phyloP scores from a whole-genome alignment of 306 rosid genomes.

The Quercus bicolor region DNA sequence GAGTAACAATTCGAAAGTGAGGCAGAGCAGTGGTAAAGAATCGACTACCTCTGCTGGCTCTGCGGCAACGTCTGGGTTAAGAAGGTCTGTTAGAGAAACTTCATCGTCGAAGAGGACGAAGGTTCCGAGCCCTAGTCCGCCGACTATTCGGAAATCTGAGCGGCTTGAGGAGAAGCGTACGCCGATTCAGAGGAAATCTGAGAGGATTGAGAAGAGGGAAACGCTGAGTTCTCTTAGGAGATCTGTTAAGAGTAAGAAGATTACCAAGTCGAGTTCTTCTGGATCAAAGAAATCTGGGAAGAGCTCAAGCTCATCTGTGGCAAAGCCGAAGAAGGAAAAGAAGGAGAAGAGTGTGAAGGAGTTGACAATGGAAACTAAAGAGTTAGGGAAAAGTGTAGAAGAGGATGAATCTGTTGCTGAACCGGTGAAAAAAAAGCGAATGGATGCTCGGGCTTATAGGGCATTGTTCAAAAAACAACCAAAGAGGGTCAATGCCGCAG shows the following conservation, averaged over 20 bases:
- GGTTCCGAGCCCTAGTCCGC: constrained; percentile 25
- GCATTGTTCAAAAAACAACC: constrained; percentile 21
- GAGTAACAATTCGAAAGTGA: constrained; percentile 28
- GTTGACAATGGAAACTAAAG: constrained; percentile 38
- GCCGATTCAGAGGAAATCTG: constrained; percentile 32
- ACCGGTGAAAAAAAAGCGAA: constrained; percentile 28
- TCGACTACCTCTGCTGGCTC: constrained; percentile 24
- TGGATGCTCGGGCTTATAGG: constrained; percentile 44
- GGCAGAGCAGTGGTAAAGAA: constrained; percentile 31
- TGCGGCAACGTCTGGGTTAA: constrained; percentile 37
- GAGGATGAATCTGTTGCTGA: constrained; percentile 10
- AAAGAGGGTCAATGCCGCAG: constrained; percentile 25
- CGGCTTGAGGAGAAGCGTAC: constrained; percentile 34
- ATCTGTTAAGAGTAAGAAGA: constrained; percentile 46
- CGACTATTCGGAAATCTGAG: constrained; percentile 41
- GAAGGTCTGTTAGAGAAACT: constrained; percentile 54
- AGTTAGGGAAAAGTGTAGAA: constrained; percentile 32
- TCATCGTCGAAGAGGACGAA: constrained; percentile 30
- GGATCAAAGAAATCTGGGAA: constrained; percentile 37
- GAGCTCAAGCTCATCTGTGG: constrained; percentile 36
- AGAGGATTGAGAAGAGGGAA: constrained; percentile 36
- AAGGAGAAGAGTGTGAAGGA: constrained; percentile 51
- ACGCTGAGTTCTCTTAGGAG: constrained; percentile 51
- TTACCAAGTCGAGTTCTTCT: constrained; percentile 32
- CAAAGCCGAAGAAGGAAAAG: constrained; percentile 31